These are phyloP conservation scores for Sarocladiaceae sp. DNA, from an alignment of 2,329 filamentous ascomycete genomes.

Conservation along the genomic window DNA sequence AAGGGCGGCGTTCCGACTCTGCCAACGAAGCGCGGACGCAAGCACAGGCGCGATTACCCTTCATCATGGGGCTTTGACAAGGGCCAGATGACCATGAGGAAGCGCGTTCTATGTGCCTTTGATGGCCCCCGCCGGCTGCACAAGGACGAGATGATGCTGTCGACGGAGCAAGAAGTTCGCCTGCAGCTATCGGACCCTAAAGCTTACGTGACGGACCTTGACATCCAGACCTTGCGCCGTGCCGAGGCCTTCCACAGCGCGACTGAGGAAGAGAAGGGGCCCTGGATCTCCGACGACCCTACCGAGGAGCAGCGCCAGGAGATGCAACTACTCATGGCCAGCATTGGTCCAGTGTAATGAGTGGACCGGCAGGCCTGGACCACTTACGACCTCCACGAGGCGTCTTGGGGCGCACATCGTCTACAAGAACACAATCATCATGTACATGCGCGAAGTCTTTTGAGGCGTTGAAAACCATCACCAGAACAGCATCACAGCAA, in stretches of 20 bases:
- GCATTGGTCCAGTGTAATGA: background rate
- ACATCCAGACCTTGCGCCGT: constrained; percentile 81
- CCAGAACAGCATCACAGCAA: no score
- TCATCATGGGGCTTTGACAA: constrained; percentile 88
- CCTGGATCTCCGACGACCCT: constrained; percentile 71
- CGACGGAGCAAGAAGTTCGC: constrained; percentile 89
- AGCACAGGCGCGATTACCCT: constrained; percentile 90
- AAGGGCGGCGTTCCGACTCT: constrained; percentile 61
- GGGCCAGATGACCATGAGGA: constrained; percentile 97
- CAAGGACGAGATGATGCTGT: constrained; percentile 99
- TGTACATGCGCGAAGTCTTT: no score
- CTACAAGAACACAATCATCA: no score
- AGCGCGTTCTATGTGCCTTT: constrained; percentile 89
- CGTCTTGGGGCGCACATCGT: no score
- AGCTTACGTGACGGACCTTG: constrained; percentile 85
- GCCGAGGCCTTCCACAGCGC: constrained; percentile 78
- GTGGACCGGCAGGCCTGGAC: no score
- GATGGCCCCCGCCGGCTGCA: constrained; percentile 81
- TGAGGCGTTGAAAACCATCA: no score
- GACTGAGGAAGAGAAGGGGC: constrained; percentile 80
- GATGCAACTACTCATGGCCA: constrained; percentile 30
- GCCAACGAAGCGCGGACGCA: constrained; percentile 62
- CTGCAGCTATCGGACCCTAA: constrained; percentile 69
- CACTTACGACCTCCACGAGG: no score
- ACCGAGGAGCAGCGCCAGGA: constrained; percentile 53